Evolutionary conservation across 306 rosid genomes (phyloP), one percentile per base, ranked within the genome.

Genomic region (Acmispon strigosus): DNA sequence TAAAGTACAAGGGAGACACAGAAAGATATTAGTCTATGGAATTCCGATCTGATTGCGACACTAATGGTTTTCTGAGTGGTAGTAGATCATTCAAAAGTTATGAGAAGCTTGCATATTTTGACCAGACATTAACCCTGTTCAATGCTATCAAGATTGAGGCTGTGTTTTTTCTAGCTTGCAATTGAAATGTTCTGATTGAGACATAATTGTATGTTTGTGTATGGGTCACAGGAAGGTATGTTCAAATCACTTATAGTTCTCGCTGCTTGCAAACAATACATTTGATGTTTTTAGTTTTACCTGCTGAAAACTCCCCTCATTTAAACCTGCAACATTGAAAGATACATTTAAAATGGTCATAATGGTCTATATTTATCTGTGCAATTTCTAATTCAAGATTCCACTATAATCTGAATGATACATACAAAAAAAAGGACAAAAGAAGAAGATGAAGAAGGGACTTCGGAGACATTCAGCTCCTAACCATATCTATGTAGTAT

Each of bases 161-260:
- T 22, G 17, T 12, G 48, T 42, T 49, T 27, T 56, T 47, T 18
- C 37, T 20, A 68, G 63, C 45, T 69, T 57, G 45, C 47, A 68
- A 43, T 68, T 20, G 27, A 22, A 16, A 52, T 36, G 12, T 69
- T 59, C 18, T 20, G 19, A 49, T 32, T 3, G 24, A 14, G 41
- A 24, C 41, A n/a, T 37, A n/a, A 47, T 12, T 45, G 15, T 34
- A 83, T 73, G 82, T 66, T 72, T 69, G 75, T 84, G 90, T 17
- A 9, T 84, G 87, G 45, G 59, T 76, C 83, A 87, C 76, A 82
- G 69, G 68, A 85, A 88, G 39, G 87, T 58, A 81, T 88, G 89
- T 73, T 66, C 78, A 83, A 68, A 84, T 84, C 76, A 70, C 90
- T 78, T 59, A 84, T 61, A 69, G 70, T 83, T 82, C 85, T 76